Evolutionary conservation across 192 early-diverging fungal species (phyloP).

Genomic region (Kickxella alabastrina): DNA sequence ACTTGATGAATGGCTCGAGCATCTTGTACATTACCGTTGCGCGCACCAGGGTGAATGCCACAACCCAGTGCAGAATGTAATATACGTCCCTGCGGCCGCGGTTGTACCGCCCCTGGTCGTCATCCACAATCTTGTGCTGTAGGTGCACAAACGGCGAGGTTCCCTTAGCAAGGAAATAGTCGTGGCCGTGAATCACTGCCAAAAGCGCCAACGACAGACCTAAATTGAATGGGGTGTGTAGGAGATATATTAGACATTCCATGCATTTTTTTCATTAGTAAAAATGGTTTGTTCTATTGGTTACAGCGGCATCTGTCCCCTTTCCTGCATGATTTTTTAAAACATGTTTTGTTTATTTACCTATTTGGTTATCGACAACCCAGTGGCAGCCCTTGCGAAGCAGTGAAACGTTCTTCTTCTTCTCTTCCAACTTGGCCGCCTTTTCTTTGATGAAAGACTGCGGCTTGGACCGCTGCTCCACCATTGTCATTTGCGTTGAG

Average conservation of each 20-base stretch:
- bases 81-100: conserved; percentile 38
- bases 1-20: conserved; percentile 34
- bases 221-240: too few relatives aligned
- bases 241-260: too few relatives aligned
- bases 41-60: conserved; percentile 67
- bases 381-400: conserved; percentile 19
- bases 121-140: conserved; percentile 31
- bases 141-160: conserved; percentile 33
- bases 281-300: too few relatives aligned
- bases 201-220: conserved; percentile 26
- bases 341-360: too few relatives aligned
- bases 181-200: conserved; percentile 28
- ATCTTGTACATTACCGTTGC: conserved; percentile 40
- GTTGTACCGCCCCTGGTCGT: conserved; percentile 35
- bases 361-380: conserved; percentile 38
- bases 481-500: conserved; percentile 32
- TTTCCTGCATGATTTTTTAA: too few relatives aligned
- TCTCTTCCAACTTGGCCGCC: conserved; percentile 12
- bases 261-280: too few relatives aligned
- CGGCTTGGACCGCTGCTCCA: conserved; percentile 9
- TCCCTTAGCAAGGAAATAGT: conserved; percentile 13
- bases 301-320: too few relatives aligned
- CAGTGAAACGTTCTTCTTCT: neutral
- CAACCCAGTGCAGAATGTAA: conserved; percentile 60
- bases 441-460: conserved; percentile 17